Evolutionary conservation across 345 rosid species (phyloP), one percentile per base, ranked within the genome.

Genomic region (Bretschneidera sinensis): DNA sequence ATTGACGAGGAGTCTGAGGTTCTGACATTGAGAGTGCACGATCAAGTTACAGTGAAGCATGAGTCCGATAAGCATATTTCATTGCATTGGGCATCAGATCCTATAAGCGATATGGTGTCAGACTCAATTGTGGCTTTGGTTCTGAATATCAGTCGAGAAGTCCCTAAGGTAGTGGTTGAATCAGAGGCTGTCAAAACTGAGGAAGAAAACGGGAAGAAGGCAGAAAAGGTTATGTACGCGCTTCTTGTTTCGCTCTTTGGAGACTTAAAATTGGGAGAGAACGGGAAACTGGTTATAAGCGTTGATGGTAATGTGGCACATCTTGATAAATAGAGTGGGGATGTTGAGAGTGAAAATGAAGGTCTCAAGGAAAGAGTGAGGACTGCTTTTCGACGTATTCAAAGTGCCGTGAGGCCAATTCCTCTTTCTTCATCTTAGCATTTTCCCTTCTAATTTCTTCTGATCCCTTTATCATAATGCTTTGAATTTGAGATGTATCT

Each of bases 61-160:
- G 98, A 92, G 53, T 83, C 94, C 23, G 94, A 92, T 39, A 92
- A 75, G 55, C 97, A 92, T 60, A 65, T 89, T 51, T 89, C 97
- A 0, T 74, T 92, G 53, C 89, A 92, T 56, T 92, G 98, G 98
- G 61, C 74, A 51, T 79, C 92, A 7, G 97, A 87, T 74, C 98
- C 96, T 0, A 77, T 89, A 68, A 79, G 89, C 20, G 98, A 92
- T 76, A 92, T 89, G 94, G 94, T 92, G 23, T 87, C 97, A 1
- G 98, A 92, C 64, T 92, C 97, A 13, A 48, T 87, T 53, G 92
- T 89, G 53, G 98, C 98, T 47, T 65, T 92, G 62, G 85, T 87
- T 67, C 75, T 87, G 66, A 89, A 87, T 67, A 76, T 89, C 60
- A 85, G 82, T 64, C 75, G 88, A 2, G 89, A 89, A 74, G 82